Evolutionary conservation across 495 filamentous ascomycete genomes (phyloP).

Genomic region (Talaromyces adpressus): DNA sequence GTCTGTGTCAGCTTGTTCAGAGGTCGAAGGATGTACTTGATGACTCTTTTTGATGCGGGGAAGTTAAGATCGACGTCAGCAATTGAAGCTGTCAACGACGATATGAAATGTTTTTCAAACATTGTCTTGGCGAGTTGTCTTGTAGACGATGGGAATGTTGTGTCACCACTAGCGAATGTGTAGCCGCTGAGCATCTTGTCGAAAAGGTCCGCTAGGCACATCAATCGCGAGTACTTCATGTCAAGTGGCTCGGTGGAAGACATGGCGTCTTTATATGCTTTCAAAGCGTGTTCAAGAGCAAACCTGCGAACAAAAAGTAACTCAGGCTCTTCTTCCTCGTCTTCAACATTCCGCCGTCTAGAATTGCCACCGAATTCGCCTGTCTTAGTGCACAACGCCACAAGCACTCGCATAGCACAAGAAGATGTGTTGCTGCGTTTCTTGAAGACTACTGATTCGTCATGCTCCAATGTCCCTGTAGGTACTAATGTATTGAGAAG

Average conservation of each 20-base stretch:
- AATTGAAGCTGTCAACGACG: conserved; percentile 80
- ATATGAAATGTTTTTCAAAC: conserved; percentile 96
- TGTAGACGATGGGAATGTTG: conserved; percentile 38
- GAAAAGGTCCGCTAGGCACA: conserved; percentile 84
- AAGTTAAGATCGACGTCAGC: conserved; percentile 95
- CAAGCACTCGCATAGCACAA: conserved; percentile 78
- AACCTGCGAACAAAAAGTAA: conserved; percentile 90
- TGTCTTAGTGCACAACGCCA: conserved; percentile 81
- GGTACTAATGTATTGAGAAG: conserved; percentile 81
- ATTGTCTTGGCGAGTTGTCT: conserved; percentile 84
- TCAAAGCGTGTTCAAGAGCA: conserved; percentile 85
- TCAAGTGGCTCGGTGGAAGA: conserved; percentile 75
- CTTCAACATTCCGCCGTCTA: conserved; percentile 33
- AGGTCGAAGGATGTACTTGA: conserved; percentile 92
- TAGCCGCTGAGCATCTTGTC: conserved; percentile 81
- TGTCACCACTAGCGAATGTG: conserved; percentile 48
- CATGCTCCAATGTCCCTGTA: conserved; percentile 63
- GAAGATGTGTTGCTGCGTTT: conserved; percentile 78
- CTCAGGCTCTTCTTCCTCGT: conserved; percentile 75
- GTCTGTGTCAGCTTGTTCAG: conserved; percentile 80
- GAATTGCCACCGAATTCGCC: conserved; percentile 51
- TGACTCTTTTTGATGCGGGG: conserved; percentile 81
- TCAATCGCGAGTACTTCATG: conserved; percentile 75
- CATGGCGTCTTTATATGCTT: conserved; percentile 85
- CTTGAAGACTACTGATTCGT: conserved; percentile 66